A percentile compares a stretch with the other conserved stretches of the same genome.
Conservation (phyloP, 495 filamentous ascomycete genomes). For the Durotheca rogersii region DNA sequence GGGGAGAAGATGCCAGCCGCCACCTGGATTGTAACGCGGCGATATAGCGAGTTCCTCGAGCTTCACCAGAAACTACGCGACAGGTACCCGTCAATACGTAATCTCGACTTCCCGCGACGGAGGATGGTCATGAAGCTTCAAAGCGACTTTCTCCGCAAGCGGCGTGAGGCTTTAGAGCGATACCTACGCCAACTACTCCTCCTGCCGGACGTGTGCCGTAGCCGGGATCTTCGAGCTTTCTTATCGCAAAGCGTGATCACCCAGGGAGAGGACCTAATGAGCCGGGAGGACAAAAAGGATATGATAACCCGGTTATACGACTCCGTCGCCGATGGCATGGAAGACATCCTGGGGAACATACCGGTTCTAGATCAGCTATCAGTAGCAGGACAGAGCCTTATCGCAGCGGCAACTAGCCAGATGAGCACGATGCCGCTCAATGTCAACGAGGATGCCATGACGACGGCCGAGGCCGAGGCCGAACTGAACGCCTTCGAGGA, state of each 20-base stretch:
- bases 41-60: conserved; percentile 96
- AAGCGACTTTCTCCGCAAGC: conserved; percentile 89
- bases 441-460: conserved; percentile 54
- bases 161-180: conserved; percentile 75
- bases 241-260: conserved; percentile 85
- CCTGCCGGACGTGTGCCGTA: conserved; percentile 90
- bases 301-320: conserved; percentile 94
- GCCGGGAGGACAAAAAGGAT: conserved; percentile 70
- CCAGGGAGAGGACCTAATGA: conserved; percentile 45
- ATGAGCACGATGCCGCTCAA: conserved; percentile 55
- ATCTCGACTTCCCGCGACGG: conserved; percentile 87
- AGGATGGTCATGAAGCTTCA: conserved; percentile 96
- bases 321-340: conserved; percentile 96
- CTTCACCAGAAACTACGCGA: conserved; percentile 85
- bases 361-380: conserved; percentile 94
- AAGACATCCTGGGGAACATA: conserved; percentile 94
- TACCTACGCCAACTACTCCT: conserved; percentile 83
- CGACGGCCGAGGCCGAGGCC: conserved; percentile 86
- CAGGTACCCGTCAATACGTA: conserved; percentile 80
- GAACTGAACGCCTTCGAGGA: conserved; percentile 93
- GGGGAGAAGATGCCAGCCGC: conserved; percentile 87
- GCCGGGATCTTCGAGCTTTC: conserved; percentile 88
- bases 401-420: conserved; percentile 83
- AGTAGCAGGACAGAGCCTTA: conserved; percentile 86
- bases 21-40: conserved; percentile 73